A percentile compares a stretch with the other conserved stretches of the same genome.
phyloP scores from a whole-genome alignment of 768 basidiomycete species.

The Cystofilobasidium ferigula region DNA sequence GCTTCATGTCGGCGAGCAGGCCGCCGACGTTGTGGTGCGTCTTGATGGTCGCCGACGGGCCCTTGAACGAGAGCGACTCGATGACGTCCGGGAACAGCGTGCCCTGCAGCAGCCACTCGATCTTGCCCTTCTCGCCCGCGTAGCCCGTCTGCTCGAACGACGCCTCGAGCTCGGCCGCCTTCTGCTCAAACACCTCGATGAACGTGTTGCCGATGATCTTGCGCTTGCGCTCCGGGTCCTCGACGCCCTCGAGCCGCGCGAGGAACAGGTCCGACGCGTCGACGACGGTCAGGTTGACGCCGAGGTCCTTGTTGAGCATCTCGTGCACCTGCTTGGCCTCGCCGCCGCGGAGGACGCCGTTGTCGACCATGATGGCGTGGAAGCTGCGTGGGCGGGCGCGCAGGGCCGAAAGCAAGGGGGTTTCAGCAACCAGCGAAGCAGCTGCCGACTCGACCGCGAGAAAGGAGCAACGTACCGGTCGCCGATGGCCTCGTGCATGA shows the following conservation, averaged over 20 bases:
- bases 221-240: conserved; percentile 93
- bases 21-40: conserved; percentile 99
- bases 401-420: conserved; percentile 9
- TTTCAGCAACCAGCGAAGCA: background rate
- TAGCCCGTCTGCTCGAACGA: conserved; percentile 56
- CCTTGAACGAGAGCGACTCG: conserved; percentile 98
- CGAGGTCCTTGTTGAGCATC: conserved; percentile 86
- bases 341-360: conserved; percentile 85
- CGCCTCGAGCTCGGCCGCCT: conserved; percentile 79
- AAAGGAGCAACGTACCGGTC: conserved; percentile 62
- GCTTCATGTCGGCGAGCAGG: conserved; percentile 89
- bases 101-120: conserved; percentile 95
- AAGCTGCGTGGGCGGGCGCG: conserved; percentile 50
- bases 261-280: conserved; percentile 93
- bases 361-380: conserved; percentile 99
- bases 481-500: conserved; percentile 99
- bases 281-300: conserved; percentile 89
- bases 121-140: conserved; percentile 63
- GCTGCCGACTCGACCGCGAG: background rate
- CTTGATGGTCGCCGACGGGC: conserved; percentile 97
- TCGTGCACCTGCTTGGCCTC: conserved; percentile 82
- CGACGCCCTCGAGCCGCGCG: conserved; percentile 70
- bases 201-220: conserved; percentile 99
- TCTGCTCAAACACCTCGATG: conserved; percentile 92
- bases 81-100: conserved; percentile 98